Evolutionary conservation across 2,329 filamentous ascomycete species (phyloP), one percentile per base, ranked within the genome.

Genomic region (Seiridium unicorne): DNA sequence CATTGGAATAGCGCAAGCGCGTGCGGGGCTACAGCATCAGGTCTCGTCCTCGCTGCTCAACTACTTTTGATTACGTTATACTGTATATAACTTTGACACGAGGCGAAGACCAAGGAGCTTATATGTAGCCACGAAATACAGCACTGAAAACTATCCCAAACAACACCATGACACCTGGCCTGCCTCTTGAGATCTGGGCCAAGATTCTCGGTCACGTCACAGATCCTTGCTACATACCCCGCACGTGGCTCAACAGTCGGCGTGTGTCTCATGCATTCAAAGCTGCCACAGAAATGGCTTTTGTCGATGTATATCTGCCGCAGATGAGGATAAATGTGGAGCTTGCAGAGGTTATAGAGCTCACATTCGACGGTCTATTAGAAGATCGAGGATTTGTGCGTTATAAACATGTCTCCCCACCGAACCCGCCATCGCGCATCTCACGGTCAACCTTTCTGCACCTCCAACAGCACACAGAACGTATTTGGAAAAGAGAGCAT

Each of bases 181-280:
- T 53, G 5, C 57, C 60, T 5, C 31, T 59, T 31, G 60, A 61
- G 47, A 34, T 61, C 44, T 61, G 60, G 57, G 44, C 36, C 31
- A 38, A 26, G 44, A 40, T 61, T 38, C 36, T 61, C 3, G 31
- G 57, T 36, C 35, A 31, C 38, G 26, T 59, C 4, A 40, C 36
- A 26, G 57, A 57, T 34, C 42, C 55, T 10, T 38, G 34, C 35
- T 57, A 59, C 46, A 51, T 61, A 18, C 55, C 60, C 32, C 44
- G 10, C 9, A 18, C 53, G 13, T 61, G 60, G 57, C 57, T 44
- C n/a, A 57, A 59, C 38, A 46, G 60, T 32, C 60, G 60, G 6
- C 57, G 46, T 10, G 53, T 59, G 6, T 59, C 51, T 4, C 51
- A 42, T 35, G 36, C 35, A 10, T 61, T 61, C 53, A 46, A 54